phyloP scores from a whole-genome alignment of 495 filamentous ascomycete genomes.

The Aspergillus kassunensis region DNA sequence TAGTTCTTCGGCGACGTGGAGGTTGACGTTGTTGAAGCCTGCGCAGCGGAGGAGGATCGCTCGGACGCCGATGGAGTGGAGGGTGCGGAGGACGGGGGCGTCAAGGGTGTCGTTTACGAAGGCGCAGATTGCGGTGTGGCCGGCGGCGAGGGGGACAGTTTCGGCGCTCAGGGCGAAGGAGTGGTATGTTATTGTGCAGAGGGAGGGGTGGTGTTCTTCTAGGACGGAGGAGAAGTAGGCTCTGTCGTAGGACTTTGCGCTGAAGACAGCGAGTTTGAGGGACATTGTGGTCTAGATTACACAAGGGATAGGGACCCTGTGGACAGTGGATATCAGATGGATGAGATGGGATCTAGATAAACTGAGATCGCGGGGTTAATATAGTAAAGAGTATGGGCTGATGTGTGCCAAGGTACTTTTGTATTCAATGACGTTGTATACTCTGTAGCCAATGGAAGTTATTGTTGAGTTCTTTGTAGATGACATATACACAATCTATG shows the following conservation, averaged over 20 bases:
- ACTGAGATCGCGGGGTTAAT: background rate
- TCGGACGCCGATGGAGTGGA: conserved; percentile 46
- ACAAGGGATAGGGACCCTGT: background rate
- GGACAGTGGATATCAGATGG: background rate
- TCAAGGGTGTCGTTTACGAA: conserved; percentile 66
- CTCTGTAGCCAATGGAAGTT: too few relatives aligned
- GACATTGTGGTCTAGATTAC: conserved; percentile 32
- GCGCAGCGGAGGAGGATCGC: conserved; percentile 65
- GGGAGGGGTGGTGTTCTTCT: conserved; percentile 17
- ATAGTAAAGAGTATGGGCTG: background rate
- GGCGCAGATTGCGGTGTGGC: conserved; percentile 58
- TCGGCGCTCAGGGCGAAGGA: conserved; percentile 51
- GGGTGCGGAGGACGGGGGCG: conserved; percentile 45
- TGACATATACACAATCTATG: too few relatives aligned
- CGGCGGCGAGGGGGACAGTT: conserved; percentile 53
- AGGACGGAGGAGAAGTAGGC: conserved; percentile 41
- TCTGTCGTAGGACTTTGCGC: conserved; percentile 59
- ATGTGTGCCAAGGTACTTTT: background rate
- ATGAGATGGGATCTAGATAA: background rate
- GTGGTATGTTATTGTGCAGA: conserved; percentile 48
- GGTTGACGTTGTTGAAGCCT: conserved; percentile 67
- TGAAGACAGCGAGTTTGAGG: conserved; percentile 55
- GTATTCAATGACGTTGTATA: background rate
- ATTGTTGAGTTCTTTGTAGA: too few relatives aligned
- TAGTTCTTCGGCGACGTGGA: conserved; percentile 49